Evolutionary conservation across 192 early-diverging fungal species (phyloP).

Genomic region (Coemansia sp.): DNA sequence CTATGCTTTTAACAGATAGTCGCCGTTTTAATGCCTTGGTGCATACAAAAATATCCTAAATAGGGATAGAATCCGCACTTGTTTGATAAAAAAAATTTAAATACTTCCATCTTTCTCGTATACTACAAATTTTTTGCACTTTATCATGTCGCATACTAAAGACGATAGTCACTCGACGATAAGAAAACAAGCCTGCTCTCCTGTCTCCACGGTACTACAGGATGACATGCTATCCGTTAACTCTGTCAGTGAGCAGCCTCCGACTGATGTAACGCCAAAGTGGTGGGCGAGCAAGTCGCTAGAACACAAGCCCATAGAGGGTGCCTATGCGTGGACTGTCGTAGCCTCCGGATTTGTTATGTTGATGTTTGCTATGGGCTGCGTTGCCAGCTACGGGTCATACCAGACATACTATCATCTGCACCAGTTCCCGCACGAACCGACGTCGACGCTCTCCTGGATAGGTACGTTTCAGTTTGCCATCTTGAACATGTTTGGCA

Average conservation of each 20-base stretch:
- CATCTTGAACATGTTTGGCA: conserved; percentile 57
- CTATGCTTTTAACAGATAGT: neutral
- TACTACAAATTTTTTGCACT: neutral
- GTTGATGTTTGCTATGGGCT: conserved; percentile 59
- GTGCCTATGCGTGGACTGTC: conserved; percentile 58
- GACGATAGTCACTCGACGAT: conserved; percentile 12
- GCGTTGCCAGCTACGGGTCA: conserved; percentile 59
- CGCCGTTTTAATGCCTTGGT: neutral
- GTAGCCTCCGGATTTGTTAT: conserved; percentile 58
- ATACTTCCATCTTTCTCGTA: neutral
- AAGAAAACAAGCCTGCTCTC: neutral
- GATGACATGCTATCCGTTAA: neutral
- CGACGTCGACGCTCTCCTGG: conserved; percentile 56
- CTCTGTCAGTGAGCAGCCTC: neutral
- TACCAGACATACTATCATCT: conserved; percentile 56
- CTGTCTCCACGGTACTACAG: neutral
- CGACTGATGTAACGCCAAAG: neutral
- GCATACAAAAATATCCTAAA: neutral
- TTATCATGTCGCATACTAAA: conserved; percentile 11
- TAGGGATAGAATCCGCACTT: neutral
- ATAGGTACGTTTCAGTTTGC: conserved; percentile 59
- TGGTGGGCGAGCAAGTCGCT: conserved; percentile 52
- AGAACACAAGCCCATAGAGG: conserved; percentile 35
- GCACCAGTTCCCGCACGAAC: conserved; percentile 42
- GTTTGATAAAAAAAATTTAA: neutral